phyloP scores from a whole-genome alignment of 148 eudicot genomes.

The Spergularia bocconei region DNA sequence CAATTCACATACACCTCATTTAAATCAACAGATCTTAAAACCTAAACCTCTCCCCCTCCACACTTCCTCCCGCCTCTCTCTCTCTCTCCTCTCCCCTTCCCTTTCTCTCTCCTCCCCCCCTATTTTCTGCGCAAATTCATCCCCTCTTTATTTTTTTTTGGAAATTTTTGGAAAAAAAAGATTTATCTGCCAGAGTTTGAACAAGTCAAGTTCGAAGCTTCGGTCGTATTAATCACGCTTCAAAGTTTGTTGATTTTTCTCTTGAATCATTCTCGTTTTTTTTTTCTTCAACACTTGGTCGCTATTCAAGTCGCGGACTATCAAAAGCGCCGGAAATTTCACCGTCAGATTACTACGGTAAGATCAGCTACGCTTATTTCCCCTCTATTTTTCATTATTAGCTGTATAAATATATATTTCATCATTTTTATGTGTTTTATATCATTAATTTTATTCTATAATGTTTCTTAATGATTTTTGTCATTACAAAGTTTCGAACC shows the following conservation, averaged over 20 bases:
- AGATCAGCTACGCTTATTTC: no score
- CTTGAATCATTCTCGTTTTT: no score
- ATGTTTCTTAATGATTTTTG: no score
- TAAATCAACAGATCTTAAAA: constrained; percentile 11
- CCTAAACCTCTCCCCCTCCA: constrained; percentile 4
- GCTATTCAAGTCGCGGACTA: no score
- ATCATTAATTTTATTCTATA: no score
- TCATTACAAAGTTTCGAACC: no score
- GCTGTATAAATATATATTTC: no score
- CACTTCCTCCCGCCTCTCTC: neutral
- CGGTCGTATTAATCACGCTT: neutral
- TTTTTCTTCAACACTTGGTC: no score
- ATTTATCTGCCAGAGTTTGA: neutral
- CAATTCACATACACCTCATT: neutral
- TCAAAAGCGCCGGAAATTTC: no score
- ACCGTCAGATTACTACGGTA: no score
- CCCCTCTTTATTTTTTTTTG: neutral
- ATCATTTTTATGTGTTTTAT: no score
- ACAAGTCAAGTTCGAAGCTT: neutral
- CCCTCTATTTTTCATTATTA: no score
- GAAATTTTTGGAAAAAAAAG: neutral
- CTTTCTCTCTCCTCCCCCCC: neutral
- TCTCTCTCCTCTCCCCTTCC: neutral
- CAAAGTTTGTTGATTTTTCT: constrained; percentile 3
- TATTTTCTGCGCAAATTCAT: neutral